Evolutionary conservation across 2,329 filamentous ascomycete species (phyloP).

Genomic region (Claviceps humidiphila): DNA sequence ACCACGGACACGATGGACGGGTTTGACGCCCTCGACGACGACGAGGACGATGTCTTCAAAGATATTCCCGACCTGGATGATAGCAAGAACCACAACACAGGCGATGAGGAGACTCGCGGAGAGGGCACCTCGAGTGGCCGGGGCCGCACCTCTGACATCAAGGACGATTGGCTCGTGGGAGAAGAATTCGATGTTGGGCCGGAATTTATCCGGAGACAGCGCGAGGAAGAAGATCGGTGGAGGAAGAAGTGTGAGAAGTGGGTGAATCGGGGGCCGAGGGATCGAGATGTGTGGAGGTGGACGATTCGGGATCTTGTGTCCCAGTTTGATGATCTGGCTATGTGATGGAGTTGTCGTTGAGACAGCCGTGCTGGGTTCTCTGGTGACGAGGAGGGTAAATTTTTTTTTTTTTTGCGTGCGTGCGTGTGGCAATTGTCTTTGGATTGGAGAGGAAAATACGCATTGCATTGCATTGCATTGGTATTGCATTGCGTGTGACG

Average conservation of each 20-base stretch:
- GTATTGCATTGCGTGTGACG: no score
- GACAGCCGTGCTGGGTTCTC: neutral
- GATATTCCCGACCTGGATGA: constrained; percentile 90
- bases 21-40: constrained; percentile 56
- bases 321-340: constrained; percentile 24
- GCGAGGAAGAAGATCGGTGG: constrained; percentile 88
- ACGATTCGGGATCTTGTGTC: constrained; percentile 49
- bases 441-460: no score
- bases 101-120: constrained; percentile 33
- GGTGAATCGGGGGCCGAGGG: constrained; percentile 48
- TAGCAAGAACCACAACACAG: constrained; percentile 18
- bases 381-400: neutral
- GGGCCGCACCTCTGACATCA: constrained; percentile 45
- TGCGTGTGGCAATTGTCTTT: no score
- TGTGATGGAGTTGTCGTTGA: neutral
- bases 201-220: constrained; percentile 78
- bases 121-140: constrained; percentile 16
- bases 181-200: constrained; percentile 97
- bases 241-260: constrained; percentile 76
- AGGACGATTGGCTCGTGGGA: constrained; percentile 73
- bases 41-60: constrained; percentile 82
- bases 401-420: neutral
- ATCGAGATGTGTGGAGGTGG: constrained; percentile 63
- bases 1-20: constrained; percentile 46
- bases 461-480: no score